These are phyloP conservation scores for Penicillium pulvis DNA, from an alignment of 495 filamentous ascomycete genomes.

Conservation along the genomic window DNA sequence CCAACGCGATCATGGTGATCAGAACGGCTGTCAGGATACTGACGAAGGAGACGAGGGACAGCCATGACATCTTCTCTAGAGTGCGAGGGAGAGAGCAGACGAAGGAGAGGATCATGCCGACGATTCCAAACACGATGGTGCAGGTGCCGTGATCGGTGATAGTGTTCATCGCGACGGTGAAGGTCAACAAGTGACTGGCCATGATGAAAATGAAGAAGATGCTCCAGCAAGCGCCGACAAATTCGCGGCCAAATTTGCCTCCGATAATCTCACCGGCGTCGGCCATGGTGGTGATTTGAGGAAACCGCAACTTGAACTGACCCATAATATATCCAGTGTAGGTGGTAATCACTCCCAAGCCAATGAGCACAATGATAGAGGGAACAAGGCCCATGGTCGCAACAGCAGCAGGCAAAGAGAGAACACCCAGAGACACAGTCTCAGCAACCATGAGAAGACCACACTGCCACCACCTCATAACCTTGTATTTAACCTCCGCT, in stretches of 20 bases:
- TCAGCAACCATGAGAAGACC: slow-evolving; percentile 66
- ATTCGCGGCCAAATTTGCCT: slow-evolving; percentile 62
- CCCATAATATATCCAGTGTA: slow-evolving; percentile 80
- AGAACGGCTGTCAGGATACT: slow-evolving; percentile 66
- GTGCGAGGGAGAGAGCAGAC: slow-evolving; percentile 68
- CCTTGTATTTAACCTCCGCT: slow-evolving; percentile 37
- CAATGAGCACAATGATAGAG: slow-evolving; percentile 64
- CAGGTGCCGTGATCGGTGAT: slow-evolving; percentile 68
- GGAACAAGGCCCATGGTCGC: slow-evolving; percentile 65
- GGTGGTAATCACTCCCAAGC: slow-evolving; percentile 66
- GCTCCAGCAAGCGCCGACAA: slow-evolving; percentile 63
- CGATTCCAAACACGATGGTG: slow-evolving; percentile 68
- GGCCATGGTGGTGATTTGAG: slow-evolving; percentile 71
- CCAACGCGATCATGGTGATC: slow-evolving; percentile 66
- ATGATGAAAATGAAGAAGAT: slow-evolving; percentile 76
- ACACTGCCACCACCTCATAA: slow-evolving; percentile 46
- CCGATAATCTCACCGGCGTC: slow-evolving; percentile 69
- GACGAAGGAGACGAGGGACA: slow-evolving; percentile 63
- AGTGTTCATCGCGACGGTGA: slow-evolving; percentile 72
- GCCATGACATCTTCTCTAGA: slow-evolving; percentile 59
- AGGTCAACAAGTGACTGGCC: slow-evolving; percentile 75
- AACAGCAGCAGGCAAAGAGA: slow-evolving; percentile 66
- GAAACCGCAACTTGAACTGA: slow-evolving; percentile 73
- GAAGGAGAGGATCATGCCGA: slow-evolving; percentile 66
- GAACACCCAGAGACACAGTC: slow-evolving; percentile 71